Evolutionary conservation across 2,329 filamentous ascomycete genomes (phyloP).

Genomic region (Fusarium xylarioides): DNA sequence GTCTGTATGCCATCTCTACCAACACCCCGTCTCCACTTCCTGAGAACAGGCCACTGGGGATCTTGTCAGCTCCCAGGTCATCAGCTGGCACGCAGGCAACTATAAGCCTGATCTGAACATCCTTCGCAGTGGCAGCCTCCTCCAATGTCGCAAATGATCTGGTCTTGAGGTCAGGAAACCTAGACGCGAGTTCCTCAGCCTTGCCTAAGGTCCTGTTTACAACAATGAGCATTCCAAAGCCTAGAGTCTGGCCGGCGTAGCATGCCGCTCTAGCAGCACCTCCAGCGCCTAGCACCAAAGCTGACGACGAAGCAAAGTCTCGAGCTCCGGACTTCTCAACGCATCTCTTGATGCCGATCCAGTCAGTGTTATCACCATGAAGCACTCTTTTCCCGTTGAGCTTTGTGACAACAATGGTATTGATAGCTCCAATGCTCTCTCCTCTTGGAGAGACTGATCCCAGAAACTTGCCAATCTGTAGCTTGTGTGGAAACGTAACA

Average conservation of each 20-base stretch:
- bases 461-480: background rate
- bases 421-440: background rate
- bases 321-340: background rate
- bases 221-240: background rate
- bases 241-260: background rate
- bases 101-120: background rate
- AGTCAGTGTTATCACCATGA: constrained; percentile 1
- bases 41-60: background rate
- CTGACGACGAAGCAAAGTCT: background rate
- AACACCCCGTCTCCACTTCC: background rate
- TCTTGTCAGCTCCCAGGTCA: background rate
- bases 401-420: background rate
- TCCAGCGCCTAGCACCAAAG: background rate
- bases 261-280: constrained; percentile 4
- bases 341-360: constrained; percentile 7
- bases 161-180: background rate
- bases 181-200: background rate
- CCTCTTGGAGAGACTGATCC: background rate
- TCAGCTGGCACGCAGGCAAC: background rate
- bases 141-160: background rate
- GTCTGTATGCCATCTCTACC: constrained; percentile 4
- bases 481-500: constrained; percentile 7
- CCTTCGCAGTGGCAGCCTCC: accelerated
- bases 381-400: background rate
- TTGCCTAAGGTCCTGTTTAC: constrained; percentile 2